Base-by-base conservation (phyloP, 2,329 filamentous ascomycete genomes). In the Colletotrichum echinochloae region DNA sequence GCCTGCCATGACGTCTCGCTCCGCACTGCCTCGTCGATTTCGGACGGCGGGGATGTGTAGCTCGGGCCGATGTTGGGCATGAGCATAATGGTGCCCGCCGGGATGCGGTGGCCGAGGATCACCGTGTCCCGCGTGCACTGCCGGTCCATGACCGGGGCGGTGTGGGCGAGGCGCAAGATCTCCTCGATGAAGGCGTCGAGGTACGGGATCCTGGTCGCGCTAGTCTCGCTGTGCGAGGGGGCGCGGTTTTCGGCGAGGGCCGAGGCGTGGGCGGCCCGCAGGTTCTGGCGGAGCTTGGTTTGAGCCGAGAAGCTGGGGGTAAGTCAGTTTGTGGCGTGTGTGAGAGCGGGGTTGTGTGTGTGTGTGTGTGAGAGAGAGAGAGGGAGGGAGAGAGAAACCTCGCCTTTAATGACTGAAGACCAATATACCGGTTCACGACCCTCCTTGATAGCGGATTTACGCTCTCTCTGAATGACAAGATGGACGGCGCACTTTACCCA, bases 151-250 rank as follows among this genome's bases (percentile, higher is more conserved):
- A 79, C 68, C 1, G 77, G 74, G 3, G 75, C 74, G 1, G 79
- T 77, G 8, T 75, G 74, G 2, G 75, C 74, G 5, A 73, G 74
- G 1, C 82, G 78, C 0, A 82, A 68, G 0, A 76, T 75, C 68
- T 83, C 81, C 64, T 81, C 77, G 20, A 82, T 66, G 9, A 79
- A 75, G 4, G 80, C 80, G 20, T 83, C 81, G 6, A 83, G 74
- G 64, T 80, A 83, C 0, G 78, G 78, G 2, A 81, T 61, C 16
- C 14, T 60, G 0, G 73, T 49, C 1, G 59, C 48, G 0, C 72
- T 73, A 16, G 82, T 76, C n/a, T 63, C 55, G 5, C 14, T 0
- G 12, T 65, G 39, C 0, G 46, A 60, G 5, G 69, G 61, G 7
- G n/a, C 8, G 8, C 55, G 61, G 2, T 12, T 30, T 20, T 56